Conservation (phyloP, 306 rosid species). For the peach (Prunus persica) region Prunus_persica_NCBIv2 NC_034015.1:17733501-17734000, state of each 20-base stretch:
- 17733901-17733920: slow-evolving; percentile 10
- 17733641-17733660: slow-evolving; percentile 73
- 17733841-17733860: slow-evolving; percentile 25
- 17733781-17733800: slow-evolving; percentile 69
- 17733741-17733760: slow-evolving; percentile 41
- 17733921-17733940: slow-evolving; percentile 5
- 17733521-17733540: slow-evolving; percentile 8
- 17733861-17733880: slow-evolving; percentile 22
- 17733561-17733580: slow-evolving; percentile 10
- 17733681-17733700: slow-evolving; percentile 42
- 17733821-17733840: slow-evolving; percentile 64
- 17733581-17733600: slow-evolving; percentile 68
- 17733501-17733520: slow-evolving; percentile 27
- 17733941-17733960: slow-evolving; percentile 77
- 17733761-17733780: slow-evolving; percentile 80
- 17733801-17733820: slow-evolving; percentile 88
- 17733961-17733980: slow-evolving; percentile 76
- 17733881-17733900: slow-evolving; percentile 17
- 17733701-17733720: slow-evolving; percentile 37
- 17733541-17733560: neutral
- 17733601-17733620: slow-evolving; percentile 72
- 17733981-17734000: slow-evolving; percentile 56
- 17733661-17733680: slow-evolving; percentile 81
- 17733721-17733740: slow-evolving; percentile 34
- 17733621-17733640: slow-evolving; percentile 56